Base-by-base conservation (phyloP, 2,329 filamentous ascomycete genomes). In the Monosporascus ibericus region DNA sequence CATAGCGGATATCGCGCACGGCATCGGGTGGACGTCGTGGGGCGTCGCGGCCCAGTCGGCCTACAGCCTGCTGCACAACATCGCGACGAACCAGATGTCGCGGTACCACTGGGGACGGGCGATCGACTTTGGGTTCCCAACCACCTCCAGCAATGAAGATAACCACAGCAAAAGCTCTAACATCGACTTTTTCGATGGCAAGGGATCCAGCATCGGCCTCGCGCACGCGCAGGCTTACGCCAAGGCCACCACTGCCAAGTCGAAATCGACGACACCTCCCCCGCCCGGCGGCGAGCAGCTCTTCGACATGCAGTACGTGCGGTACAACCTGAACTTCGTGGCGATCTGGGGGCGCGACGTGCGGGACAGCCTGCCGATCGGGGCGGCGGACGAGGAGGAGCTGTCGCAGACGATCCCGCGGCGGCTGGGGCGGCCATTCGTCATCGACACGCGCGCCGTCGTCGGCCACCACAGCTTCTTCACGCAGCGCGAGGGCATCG, bases 371-470 rank as follows among this genome's bases (percentile, higher is more conserved):
- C 69, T 76, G 40, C 75, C 78, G 2, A 71, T 77, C 30, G 65
- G 67, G 6, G 61, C 70, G 3, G 63, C 70, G n/a, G 75, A 76
- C 52, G 77, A 79, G 60, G 68, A 78, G 50, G 72, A 75, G 54
- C 67, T 72, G 52, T 68, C 71, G 48, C 70, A 72, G 44, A 69
- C 67, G 39, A 70, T 72, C 54, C 69, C 72, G 1, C 62, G 65
- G 50, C 64, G 65, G 14, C 64, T 72, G 6, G 65, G 67, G n/a
- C 65, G 70, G 49, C 68, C 70, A 37, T 72, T 78, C 22, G 70
- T 79, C 14, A 75, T 82, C n/a, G 78, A 82, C 61, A 78, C 78
- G 5, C 72, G 76, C 53, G 77, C 76, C 0, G 64, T 83, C 18
- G 79, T 74, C 11, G 75, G 72, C 3, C 79, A 82, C 62, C 79